These are phyloP conservation scores for Silene uniflora DNA, from an alignment of 148 eudicot genomes.

Conservation along the genomic window DNA sequence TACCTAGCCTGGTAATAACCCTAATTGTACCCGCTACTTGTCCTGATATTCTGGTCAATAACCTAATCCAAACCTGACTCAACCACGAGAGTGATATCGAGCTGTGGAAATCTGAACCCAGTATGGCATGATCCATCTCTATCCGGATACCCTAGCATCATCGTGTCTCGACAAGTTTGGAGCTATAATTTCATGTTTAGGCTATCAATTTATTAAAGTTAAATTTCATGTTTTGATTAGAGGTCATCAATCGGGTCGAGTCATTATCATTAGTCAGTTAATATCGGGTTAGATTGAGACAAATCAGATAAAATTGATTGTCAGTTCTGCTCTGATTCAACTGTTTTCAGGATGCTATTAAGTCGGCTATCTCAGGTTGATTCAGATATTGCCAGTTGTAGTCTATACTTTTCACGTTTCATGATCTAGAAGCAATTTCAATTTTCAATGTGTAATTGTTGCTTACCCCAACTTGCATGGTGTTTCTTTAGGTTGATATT, in stretches of 20 bases:
- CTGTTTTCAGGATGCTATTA: neutral
- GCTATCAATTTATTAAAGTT: neutral
- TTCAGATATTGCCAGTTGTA: neutral
- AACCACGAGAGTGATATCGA: no score
- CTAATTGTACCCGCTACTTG: no score
- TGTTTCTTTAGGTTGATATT: conserved; percentile 24
- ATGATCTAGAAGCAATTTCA: neutral
- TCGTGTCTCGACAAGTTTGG: neutral
- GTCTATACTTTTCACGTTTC: neutral
- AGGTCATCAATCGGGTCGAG: neutral
- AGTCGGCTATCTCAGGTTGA: neutral
- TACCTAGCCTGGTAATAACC: no score
- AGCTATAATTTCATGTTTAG: neutral
- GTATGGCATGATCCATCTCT: no score
- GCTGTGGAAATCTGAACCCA: no score
- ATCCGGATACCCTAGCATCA: no score
- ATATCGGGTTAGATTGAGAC: neutral
- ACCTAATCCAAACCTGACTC: no score
- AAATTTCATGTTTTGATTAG: no score
- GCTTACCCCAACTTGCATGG: neutral
- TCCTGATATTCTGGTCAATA: no score
- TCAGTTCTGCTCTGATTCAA: neutral
- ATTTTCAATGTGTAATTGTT: neutral
- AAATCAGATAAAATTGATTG: neutral
- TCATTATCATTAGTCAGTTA: neutral